Percentiles rank a stretch among this genome's conserved stretches.
Evolutionary conservation across 2,329 filamentous ascomycete genomes (phyloP).

Genomic region (Claviceps humidiphila): DNA sequence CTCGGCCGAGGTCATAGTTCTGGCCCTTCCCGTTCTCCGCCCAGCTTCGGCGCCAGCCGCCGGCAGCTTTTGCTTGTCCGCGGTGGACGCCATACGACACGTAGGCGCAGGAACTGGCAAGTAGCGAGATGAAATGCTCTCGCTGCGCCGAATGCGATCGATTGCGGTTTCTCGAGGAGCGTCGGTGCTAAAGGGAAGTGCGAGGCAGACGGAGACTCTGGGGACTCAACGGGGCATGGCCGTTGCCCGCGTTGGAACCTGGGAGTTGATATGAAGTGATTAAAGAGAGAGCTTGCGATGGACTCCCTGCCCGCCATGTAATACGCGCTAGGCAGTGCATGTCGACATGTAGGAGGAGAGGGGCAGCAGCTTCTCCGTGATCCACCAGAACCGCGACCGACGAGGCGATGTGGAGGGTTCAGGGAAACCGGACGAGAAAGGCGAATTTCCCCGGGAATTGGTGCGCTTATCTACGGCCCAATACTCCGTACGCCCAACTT

Average conservation of each 20-base stretch:
- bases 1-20: conserved; percentile 34
- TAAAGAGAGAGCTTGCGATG: not conserved
- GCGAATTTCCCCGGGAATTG: too few relatives aligned
- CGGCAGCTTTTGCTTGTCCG: conserved; percentile 3
- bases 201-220: not conserved
- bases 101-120: conserved; percentile 1
- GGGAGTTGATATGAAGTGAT: not conserved
- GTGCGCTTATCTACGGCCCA: too few relatives aligned
- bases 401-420: not conserved
- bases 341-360: too few relatives aligned
- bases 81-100: conserved; percentile 6
- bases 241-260: conserved; percentile 1
- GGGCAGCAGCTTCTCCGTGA: not conserved
- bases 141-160: not conserved
- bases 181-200: not conserved
- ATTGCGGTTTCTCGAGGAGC: not conserved
- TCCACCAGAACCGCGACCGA: not conserved
- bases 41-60: not conserved
- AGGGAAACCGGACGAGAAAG: not conserved
- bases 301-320: too few relatives aligned
- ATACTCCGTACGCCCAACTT: too few relatives aligned
- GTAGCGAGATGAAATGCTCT: not conserved
- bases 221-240: not conserved
- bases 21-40: conserved; percentile 3
- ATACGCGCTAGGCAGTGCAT: too few relatives aligned